Conservation (phyloP, 257 asterid genomes). For the Phtheirospermum japonicum region DNA sequence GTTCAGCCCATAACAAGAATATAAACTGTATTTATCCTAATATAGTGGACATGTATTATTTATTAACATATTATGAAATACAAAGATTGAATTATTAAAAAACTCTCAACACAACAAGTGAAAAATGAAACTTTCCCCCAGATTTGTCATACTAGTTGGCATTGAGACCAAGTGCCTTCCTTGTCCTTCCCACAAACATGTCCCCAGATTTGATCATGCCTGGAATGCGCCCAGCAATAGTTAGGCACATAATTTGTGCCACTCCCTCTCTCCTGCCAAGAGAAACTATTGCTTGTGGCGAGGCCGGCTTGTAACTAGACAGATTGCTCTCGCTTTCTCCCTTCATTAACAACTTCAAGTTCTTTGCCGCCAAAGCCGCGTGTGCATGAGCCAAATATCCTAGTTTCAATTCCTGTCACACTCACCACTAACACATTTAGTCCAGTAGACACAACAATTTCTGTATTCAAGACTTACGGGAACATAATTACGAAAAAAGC, state of each 20-base stretch:
- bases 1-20: too few relatives aligned
- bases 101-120: conserved; percentile 1
- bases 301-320: conserved; percentile 26
- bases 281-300: conserved; percentile 59
- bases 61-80: too few relatives aligned
- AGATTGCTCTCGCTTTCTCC: neutral
- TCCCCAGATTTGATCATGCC: conserved; percentile 79
- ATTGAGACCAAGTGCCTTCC: conserved; percentile 60
- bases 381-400: neutral
- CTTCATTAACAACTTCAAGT: neutral
- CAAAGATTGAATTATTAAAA: neutral
- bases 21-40: too few relatives aligned
- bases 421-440: neutral
- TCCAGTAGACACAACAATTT: too few relatives aligned
- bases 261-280: conserved; percentile 70
- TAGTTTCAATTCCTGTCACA: neutral
- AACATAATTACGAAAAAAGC: too few relatives aligned
- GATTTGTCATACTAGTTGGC: conserved; percentile 1
- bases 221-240: conserved; percentile 61
- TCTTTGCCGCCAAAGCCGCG: neutral
- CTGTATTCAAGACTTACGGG: too few relatives aligned
- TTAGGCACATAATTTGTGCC: conserved; percentile 46
- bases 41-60: too few relatives aligned
- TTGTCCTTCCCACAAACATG: conserved; percentile 60
- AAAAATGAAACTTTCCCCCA: too few relatives aligned